Percentiles rank a stretch among this genome's conserved stretches.
Evolutionary conservation across 192 early-diverging fungal species (phyloP).

Genomic region (Coemansia sp.): DNA sequence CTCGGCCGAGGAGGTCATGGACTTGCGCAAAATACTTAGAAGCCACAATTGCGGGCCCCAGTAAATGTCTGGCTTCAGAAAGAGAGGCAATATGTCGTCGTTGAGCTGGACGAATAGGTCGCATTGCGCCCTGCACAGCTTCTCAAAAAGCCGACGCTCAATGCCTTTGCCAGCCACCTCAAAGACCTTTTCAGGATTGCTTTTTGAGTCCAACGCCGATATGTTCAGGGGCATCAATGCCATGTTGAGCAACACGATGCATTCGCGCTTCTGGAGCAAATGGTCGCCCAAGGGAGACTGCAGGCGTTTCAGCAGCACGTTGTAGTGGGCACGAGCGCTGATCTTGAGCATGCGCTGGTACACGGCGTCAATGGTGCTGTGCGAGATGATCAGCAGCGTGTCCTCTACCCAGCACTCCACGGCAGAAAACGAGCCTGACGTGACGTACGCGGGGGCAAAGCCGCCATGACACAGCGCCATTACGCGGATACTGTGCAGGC

Average conservation of each 20-base stretch:
- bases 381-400: conserved; percentile 6
- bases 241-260: background rate
- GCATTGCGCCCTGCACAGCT: conserved; percentile 3
- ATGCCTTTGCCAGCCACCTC: background rate
- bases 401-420: background rate
- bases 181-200: no score
- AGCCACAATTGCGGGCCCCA: conserved; percentile 24
- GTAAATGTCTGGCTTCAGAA: conserved; percentile 13
- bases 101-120: background rate
- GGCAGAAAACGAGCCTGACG: conserved; percentile 16
- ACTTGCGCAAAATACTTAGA: conserved; percentile 8
- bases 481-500: conserved; percentile 25
- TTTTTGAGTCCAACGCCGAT: background rate
- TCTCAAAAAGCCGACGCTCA: background rate
- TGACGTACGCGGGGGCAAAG: conserved; percentile 22
- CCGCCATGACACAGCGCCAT: conserved; percentile 19
- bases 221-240: background rate
- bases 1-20: background rate
- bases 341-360: background rate
- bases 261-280: background rate
- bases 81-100: background rate
- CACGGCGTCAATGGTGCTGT: conserved; percentile 11
- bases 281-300: conserved; percentile 1
- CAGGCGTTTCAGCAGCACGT: background rate
- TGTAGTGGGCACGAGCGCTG: background rate